Base-by-base conservation (phyloP, 257 asterid species). In the Capsicum pubescens region DNA sequence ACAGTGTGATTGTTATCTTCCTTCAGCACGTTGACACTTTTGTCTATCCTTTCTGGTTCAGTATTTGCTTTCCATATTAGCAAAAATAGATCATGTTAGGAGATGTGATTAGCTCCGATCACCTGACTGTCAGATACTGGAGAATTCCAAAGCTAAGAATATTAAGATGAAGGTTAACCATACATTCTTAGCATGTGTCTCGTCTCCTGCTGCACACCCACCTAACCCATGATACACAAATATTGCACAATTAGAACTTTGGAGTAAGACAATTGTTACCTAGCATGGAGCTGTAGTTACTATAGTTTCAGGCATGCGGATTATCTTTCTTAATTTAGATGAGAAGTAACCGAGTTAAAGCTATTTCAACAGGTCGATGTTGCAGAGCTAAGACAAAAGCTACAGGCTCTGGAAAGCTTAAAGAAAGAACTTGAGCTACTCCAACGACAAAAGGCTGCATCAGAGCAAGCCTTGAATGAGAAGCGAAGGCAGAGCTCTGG, bases 331-430 rank as follows among this genome's bases (percentile, higher is more conserved):
- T 76, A 76, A 76, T 36, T 19, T 50, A 76, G 63, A 55, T 77
- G 48, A 5, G 59, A 52, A 77, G 26, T 15, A 54, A 77, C 48
- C 8, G 12, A 26, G 7, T 74, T 26, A 26, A 50, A 50, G 81
- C 61, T 50, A 50, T 19, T 76, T 59, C 55, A 78, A 82, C 95
- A 97, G 98, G 99, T 95, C 36, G 98, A 97, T 85, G 97, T 95
- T 80, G 98, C 97, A 19, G 99, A 97, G 91, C 90, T 93, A 84
- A 88, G 97, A 76, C 99, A 95, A 93, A 95, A 97, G 93, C 95
- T 92, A 80, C 98, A 91, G 86, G 86, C 87, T 6, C 91, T 97
- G 98, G 97, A 95, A 74, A 89, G 92, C 82, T 87, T 97, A 84
- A 92, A 90, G 71, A 96, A 93, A 91, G 98, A 96, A 88, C 95